Percentiles rank a stretch among this genome's conserved stretches.
Evolutionary conservation across 2,329 filamentous ascomycete genomes (phyloP).

Genomic region (Paramyrothecium roridum): DNA sequence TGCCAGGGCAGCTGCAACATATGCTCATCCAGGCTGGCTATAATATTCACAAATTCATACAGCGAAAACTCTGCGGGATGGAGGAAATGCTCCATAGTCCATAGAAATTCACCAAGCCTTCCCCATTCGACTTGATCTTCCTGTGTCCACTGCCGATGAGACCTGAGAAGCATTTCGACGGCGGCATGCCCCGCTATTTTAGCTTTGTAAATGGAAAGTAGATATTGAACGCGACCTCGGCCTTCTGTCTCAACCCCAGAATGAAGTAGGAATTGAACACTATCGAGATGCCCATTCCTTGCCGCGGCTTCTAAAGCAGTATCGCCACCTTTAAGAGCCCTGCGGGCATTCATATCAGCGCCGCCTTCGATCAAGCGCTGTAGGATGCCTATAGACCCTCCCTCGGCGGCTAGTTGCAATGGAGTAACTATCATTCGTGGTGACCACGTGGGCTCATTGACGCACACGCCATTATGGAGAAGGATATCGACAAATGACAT

Average conservation of each 20-base stretch:
- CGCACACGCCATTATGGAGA: background rate
- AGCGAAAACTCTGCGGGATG: too few relatives aligned
- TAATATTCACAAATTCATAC: too few relatives aligned
- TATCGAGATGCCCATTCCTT: background rate
- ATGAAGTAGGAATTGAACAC: background rate
- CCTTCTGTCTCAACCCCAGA: background rate
- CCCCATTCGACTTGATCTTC: too few relatives aligned
- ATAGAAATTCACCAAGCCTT: too few relatives aligned
- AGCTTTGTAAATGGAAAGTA: background rate
- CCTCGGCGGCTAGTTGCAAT: background rate
- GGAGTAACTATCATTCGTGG: background rate
- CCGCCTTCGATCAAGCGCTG: background rate
- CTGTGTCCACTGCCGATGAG: background rate
- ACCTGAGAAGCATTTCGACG: background rate
- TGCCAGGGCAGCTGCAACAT: too few relatives aligned
- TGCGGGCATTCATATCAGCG: background rate
- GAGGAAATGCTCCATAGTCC: too few relatives aligned
- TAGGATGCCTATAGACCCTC: background rate
- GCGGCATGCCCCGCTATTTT: background rate
- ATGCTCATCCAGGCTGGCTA: too few relatives aligned
- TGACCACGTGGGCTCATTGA: background rate
- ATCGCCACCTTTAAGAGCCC: background rate
- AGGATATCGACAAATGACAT: too few relatives aligned
- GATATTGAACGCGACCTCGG: background rate
- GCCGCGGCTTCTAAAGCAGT: background rate